A percentile compares a stretch with the other conserved stretches of the same genome.
phyloP scores from a whole-genome alignment of 2,329 filamentous ascomycete genomes.

The Colletotrichum nymphaeae region DNA sequence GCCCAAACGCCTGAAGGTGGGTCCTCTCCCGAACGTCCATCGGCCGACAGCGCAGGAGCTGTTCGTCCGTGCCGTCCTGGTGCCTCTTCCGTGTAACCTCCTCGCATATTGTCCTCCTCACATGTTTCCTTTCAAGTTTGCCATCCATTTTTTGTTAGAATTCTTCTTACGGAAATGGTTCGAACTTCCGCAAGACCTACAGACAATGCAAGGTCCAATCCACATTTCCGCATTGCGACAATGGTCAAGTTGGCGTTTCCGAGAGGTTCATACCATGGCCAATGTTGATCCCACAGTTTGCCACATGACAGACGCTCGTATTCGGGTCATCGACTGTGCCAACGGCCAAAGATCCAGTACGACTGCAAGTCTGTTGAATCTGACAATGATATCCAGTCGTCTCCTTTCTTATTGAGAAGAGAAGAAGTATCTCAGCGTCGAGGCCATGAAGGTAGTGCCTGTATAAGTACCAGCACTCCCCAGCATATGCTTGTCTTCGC shows the following conservation, averaged over 20 bases:
- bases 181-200: not conserved
- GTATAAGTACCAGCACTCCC: not conserved
- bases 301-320: not conserved
- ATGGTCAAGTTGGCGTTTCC: not conserved
- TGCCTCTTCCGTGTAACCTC: not conserved
- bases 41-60: not conserved
- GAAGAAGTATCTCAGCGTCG: no score
- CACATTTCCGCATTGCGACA: not conserved
- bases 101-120: not conserved
- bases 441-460: not conserved
- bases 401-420: not conserved
- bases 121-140: not conserved
- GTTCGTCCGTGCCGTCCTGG: not conserved
- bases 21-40: no score
- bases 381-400: not conserved
- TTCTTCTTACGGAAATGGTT: not conserved
- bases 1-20: not conserved
- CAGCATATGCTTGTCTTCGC: not conserved
- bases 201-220: not conserved
- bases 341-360: not conserved
- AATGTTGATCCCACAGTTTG: not conserved
- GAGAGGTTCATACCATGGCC: not conserved
- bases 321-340: not conserved
- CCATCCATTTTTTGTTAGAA: fast-evolving
- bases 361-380: no score